Base-by-base conservation (phyloP, 1,284 basidiomycete genomes). In the Inonotus obliquus region DNA sequence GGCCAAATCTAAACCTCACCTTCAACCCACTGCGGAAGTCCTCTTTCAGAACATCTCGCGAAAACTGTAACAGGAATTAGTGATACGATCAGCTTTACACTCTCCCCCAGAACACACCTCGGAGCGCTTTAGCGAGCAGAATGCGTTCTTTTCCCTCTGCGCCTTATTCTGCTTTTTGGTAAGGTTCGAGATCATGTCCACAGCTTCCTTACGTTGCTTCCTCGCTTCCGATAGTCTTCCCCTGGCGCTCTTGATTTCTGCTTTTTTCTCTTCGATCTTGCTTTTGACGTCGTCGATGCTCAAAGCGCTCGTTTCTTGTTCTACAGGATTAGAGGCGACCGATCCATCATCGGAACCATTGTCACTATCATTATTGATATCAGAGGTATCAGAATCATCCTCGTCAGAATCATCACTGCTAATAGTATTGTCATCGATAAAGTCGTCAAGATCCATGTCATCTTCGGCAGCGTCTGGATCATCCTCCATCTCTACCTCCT, bases 101-200 rank as follows among this genome's bases (percentile, higher is more conserved):
- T 58, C 7, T 57, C 47, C 4, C 3, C 14, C 25, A 32, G 21
- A 51, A 68, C 71, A 58, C 59, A 82, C 82, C 73, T 84, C 81
- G 5, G 81, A 83, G 4, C 84, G 77, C 68, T 81, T 83, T 57
- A 78, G 64, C 0, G 83, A 81, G 67, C 84, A 86, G 67, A 83
- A 84, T 0, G 78, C 80, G 65, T 86, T 86, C 74, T 85, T 85
- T 61, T 81, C 79, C 65, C 75, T 76, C 66, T 86, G 83, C 0
- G 75, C 74, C 61, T 78, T 79, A 3, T 67, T 68, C 37, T 77
- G 69, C 62, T 73, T 73, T 69, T 83, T 83, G 69, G 79, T 79
- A 27, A 81, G 65, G 10, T 68, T 76, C 1, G 79, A 75, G 27
- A 83, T 70, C 58, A 70, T 69, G 65, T 83, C 81, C 11, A 63